A percentile compares a stretch with the other conserved stretches of the same genome.
These are phyloP conservation scores for Nitzschia putrida DNA, from an alignment of 108 stramenopile genomes.

Conservation along the genomic window DNA sequence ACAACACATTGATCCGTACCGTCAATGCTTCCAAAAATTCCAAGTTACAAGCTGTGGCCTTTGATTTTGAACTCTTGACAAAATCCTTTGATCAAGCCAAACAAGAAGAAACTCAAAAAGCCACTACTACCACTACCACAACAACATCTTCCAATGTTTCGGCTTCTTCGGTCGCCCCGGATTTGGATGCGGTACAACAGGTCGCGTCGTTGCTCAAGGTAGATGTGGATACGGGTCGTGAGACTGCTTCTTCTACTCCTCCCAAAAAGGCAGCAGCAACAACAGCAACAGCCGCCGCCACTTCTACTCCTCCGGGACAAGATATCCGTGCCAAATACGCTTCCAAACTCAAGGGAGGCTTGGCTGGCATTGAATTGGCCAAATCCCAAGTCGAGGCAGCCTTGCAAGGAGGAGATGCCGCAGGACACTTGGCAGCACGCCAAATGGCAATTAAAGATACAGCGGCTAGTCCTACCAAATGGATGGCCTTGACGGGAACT, in stretches of 20 bases:
- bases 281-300: constrained; percentile 11
- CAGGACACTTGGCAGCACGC: constrained; percentile 74
- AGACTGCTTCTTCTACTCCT: neutral
- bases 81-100: constrained; percentile 30
- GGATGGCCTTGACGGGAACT: constrained; percentile 79
- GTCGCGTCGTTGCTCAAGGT: constrained; percentile 65
- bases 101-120: constrained; percentile 28
- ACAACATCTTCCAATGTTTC: neutral
- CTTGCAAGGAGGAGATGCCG: constrained; percentile 62
- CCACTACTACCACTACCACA: constrained; percentile 10
- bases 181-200: constrained; percentile 24
- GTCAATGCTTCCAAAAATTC: constrained; percentile 75
- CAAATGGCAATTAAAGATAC: constrained; percentile 39
- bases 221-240: neutral
- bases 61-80: constrained; percentile 80
- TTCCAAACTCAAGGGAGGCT: constrained; percentile 62
- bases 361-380: constrained; percentile 70
- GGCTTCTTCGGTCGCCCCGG: constrained; percentile 17
- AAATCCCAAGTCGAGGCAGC: constrained; percentile 64
- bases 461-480: constrained; percentile 37
- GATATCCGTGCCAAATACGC: constrained; percentile 86
- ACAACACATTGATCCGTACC: constrained; percentile 33
- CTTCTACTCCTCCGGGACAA: constrained; percentile 10
- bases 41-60: constrained; percentile 74
- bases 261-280: neutral